Evolutionary conservation across 768 basidiomycete species (phyloP).

Genomic region (Agrocybe praecox): DNA sequence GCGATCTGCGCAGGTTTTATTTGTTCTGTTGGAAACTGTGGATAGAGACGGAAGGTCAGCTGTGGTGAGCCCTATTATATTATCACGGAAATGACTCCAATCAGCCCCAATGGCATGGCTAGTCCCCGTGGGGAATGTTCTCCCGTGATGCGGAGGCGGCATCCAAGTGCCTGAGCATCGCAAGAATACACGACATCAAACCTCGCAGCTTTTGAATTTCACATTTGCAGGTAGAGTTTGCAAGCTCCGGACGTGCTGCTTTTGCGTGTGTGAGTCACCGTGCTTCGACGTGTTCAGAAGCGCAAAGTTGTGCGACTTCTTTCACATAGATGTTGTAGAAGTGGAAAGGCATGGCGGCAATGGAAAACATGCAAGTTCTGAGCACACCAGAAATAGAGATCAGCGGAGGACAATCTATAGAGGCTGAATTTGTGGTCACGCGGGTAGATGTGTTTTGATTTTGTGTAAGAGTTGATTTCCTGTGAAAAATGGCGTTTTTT

Average conservation of each 20-base stretch:
- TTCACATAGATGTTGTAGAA: background rate
- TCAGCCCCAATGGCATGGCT: slow-evolving; percentile 1
- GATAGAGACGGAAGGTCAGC: slow-evolving; percentile 8
- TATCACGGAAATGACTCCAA: background rate
- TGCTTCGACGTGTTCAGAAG: background rate
- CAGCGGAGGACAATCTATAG: background rate
- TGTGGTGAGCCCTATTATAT: background rate
- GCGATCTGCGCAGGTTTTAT: background rate
- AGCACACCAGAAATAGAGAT: slow-evolving; percentile 2
- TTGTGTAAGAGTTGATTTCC: background rate
- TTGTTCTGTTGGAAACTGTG: background rate
- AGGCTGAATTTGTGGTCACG: background rate
- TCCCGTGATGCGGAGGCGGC: slow-evolving; percentile 5
- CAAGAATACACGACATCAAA: background rate
- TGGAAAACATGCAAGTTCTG: background rate
- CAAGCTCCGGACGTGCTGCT: slow-evolving; percentile 9
- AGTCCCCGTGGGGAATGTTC: slow-evolving; percentile 14
- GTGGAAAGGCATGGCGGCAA: background rate
- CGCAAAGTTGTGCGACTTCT: background rate
- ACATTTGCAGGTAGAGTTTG: background rate
- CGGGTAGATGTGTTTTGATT: background rate
- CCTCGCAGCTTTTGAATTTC: background rate
- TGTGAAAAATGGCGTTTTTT: background rate
- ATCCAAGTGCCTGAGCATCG: slow-evolving; percentile 8
- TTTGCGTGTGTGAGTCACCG: background rate